Percentiles rank a stretch among this genome's conserved stretches.
phyloP scores from a whole-genome alignment of 306 rosid genomes.

The Potentilla sterilis region DNA sequence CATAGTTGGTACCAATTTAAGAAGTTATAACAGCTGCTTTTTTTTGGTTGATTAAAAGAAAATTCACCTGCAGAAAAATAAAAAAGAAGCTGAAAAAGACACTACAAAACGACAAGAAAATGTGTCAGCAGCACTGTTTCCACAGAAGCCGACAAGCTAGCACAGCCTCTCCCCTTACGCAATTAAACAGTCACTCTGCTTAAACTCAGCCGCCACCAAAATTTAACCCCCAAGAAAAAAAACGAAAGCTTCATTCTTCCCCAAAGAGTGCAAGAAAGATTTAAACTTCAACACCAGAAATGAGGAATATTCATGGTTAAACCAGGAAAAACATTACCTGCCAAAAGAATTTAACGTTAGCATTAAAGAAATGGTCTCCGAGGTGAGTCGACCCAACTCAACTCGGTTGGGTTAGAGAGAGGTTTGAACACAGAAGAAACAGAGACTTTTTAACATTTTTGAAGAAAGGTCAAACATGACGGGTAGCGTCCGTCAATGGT shows the following conservation, averaged over 20 bases:
- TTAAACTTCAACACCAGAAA: not conserved
- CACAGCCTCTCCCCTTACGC: not conserved
- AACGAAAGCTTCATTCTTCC: not conserved
- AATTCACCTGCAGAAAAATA: not conserved
- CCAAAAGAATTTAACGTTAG: not conserved
- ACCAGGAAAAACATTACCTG: not conserved
- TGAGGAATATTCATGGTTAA: not conserved
- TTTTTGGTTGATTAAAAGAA: not conserved
- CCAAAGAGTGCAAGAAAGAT: not conserved
- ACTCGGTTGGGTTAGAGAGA: conserved; percentile 6
- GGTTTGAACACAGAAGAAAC: conserved; percentile 33
- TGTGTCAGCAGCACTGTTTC: conserved; percentile 11
- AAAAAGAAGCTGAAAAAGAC: not conserved
- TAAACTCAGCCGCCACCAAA: conserved; percentile 35
- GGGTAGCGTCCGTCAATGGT: conserved; percentile 79
- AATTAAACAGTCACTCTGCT: not conserved
- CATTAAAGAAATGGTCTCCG: conserved; percentile 3
- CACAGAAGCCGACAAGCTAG: conserved; percentile 26
- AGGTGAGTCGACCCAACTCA: not conserved
- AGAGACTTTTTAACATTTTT: conserved; percentile 32
- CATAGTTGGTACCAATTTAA: not conserved
- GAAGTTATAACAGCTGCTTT: not conserved
- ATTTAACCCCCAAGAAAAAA: not conserved
- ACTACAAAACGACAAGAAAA: not conserved
- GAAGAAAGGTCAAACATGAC: conserved; percentile 60